Conservation (phyloP, 164 flowering plant genomes). For the Stephania yunnanensis region DNA sequence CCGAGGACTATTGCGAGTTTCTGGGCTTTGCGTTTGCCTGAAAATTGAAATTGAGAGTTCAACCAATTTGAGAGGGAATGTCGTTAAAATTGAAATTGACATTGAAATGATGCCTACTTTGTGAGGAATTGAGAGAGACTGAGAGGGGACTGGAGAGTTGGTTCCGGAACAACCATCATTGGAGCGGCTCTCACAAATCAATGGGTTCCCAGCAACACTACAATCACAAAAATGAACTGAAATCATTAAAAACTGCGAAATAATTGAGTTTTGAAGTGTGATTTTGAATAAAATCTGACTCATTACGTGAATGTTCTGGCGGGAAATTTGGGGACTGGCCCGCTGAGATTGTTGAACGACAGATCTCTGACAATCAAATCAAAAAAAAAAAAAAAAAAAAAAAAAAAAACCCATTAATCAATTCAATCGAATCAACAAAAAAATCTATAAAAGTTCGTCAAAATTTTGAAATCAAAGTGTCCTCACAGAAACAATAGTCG, state of each 20-base stretch:
- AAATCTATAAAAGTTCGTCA: neutral
- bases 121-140: conserved; percentile 39
- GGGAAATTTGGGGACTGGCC: conserved; percentile 73
- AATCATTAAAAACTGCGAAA: neutral
- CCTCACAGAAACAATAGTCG: conserved; percentile 91
- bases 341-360: conserved; percentile 86
- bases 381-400: conserved; percentile 9
- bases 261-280: neutral
- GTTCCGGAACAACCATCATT: conserved; percentile 57
- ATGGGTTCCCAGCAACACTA: conserved; percentile 71
- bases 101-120: conserved; percentile 27
- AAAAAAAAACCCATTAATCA: conserved; percentile 14
- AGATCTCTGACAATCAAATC: conserved; percentile 53
- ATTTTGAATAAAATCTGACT: neutral
- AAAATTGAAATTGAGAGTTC: neutral
- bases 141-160: conserved; percentile 30
- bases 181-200: conserved; percentile 55
- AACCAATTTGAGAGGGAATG: neutral
- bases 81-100: neutral
- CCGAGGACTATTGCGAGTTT: conserved; percentile 71
- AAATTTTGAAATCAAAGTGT: conserved; percentile 11
- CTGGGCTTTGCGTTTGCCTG: conserved; percentile 43
- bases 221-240: neutral
- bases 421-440: conserved; percentile 4
- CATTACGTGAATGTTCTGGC: conserved; percentile 81